Evolutionary conservation across 768 basidiomycete species (phyloP).

Genomic region (Chalciporus sphaerocephalus): DNA sequence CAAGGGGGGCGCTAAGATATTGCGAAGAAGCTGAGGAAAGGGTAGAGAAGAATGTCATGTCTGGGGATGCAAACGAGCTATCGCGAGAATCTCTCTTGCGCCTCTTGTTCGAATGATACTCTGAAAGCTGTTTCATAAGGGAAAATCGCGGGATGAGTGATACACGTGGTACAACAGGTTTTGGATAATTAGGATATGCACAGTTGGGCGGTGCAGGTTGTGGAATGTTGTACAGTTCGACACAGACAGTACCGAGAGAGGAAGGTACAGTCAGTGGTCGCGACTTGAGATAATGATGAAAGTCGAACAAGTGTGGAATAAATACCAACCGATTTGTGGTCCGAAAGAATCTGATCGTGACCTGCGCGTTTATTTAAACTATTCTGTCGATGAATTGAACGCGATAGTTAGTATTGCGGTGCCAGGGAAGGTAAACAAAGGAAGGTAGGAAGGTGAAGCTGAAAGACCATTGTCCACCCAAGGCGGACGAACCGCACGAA

Average conservation of each 20-base stretch:
- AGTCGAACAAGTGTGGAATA: conserved; percentile 22
- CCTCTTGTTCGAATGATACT: conserved; percentile 43
- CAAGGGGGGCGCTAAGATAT: conserved; percentile 37
- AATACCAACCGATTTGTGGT: conserved; percentile 26
- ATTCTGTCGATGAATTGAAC: conserved; percentile 20
- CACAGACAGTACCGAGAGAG: neutral
- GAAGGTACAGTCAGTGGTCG: conserved; percentile 14
- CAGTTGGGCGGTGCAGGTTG: conserved; percentile 14
- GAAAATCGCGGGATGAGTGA: conserved; percentile 25
- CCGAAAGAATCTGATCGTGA: conserved; percentile 22
- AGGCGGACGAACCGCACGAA: conserved; percentile 14
- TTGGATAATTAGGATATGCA: conserved; percentile 20
- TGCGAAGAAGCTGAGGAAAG: conserved; percentile 40
- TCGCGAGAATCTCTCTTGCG: conserved; percentile 36
- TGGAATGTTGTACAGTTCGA: conserved; percentile 9
- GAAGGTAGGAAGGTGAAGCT: conserved; percentile 17
- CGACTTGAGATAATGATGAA: conserved; percentile 6
- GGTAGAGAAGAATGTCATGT: conserved; percentile 55
- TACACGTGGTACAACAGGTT: conserved; percentile 15
- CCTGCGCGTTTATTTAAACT: conserved; percentile 17
- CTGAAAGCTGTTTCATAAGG: conserved; percentile 40
- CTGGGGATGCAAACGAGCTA: conserved; percentile 28
- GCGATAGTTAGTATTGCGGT: conserved; percentile 16
- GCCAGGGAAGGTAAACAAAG: conserved; percentile 14
- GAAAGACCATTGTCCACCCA: conserved; percentile 26